phyloP scores from a whole-genome alignment of 441 rosid species.

The Jatropha multifida region DNA sequence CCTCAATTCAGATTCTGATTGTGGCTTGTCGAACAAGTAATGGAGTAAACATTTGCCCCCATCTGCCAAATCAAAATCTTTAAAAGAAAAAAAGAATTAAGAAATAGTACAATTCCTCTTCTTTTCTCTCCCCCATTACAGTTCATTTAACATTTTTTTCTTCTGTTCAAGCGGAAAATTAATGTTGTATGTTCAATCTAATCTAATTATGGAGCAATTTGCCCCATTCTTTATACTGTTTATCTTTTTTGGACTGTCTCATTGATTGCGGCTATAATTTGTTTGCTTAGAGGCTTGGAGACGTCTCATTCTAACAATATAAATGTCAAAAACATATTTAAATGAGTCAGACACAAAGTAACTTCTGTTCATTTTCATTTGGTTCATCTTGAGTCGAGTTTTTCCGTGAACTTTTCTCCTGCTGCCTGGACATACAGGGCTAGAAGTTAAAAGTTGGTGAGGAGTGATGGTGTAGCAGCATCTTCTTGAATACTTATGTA shows the following conservation, averaged over 20 bases:
- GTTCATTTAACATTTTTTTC: conserved; percentile 22
- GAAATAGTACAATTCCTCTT: background rate
- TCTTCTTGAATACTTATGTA: background rate
- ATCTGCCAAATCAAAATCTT: background rate
- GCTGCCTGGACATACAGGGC: background rate
- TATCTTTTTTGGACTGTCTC: conserved; percentile 13
- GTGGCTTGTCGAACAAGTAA: conserved; percentile 11
- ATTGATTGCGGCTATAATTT: conserved; percentile 12
- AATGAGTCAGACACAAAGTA: background rate
- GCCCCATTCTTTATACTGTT: conserved; percentile 17
- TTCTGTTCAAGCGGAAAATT: conserved; percentile 28
- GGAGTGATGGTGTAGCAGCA: background rate
- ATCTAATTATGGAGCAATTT: conserved; percentile 50
- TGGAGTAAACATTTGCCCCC: background rate
- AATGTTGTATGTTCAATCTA: conserved; percentile 44
- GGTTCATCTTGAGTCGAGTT: background rate
- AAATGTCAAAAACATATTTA: background rate
- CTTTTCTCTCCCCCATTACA: conserved; percentile 20
- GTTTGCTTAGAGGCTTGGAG: conserved; percentile 18
- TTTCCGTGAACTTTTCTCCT: background rate
- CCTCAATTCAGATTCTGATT: conserved; percentile 94
- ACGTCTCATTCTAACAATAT: conserved; percentile 28
- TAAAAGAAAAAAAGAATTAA: background rate
- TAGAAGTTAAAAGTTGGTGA: background rate
- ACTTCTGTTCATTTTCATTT: background rate